Percentiles rank a stretch among this genome's conserved stretches.
These are phyloP conservation scores for Fusarium verrucosum DNA, from an alignment of 2,329 filamentous ascomycete species.

Conservation along the genomic window DNA sequence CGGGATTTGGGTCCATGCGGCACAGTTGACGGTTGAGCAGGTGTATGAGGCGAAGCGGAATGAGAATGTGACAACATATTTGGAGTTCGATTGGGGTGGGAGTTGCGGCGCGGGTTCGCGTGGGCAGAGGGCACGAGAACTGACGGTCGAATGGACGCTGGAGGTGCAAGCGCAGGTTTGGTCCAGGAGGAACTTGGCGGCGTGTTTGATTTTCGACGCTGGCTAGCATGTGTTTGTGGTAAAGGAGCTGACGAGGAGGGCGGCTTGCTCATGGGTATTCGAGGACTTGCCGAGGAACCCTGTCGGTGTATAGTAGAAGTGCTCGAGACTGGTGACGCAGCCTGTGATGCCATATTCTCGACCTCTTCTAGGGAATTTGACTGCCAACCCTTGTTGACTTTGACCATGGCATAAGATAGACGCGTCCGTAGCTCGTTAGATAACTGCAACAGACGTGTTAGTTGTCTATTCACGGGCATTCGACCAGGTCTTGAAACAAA, in stretches of 20 bases:
- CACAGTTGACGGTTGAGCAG: conserved; percentile 50
- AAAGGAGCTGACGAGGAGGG: conserved; percentile 45
- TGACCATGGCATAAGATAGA: conserved; percentile 92
- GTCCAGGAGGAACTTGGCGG: conserved; percentile 51
- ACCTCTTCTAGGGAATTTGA: conserved; percentile 79
- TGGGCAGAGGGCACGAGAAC: conserved; percentile 47
- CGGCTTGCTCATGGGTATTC: conserved; percentile 48
- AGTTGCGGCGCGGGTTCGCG: conserved; percentile 59
- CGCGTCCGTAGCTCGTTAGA: conserved; percentile 83
- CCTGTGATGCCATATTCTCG: conserved; percentile 76
- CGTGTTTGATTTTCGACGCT: conserved; percentile 48
- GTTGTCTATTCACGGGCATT: conserved; percentile 1
- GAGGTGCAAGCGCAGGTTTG: conserved; percentile 59
- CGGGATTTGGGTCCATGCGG: conserved; percentile 45
- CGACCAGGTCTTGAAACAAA: not conserved
- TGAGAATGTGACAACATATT: conserved; percentile 60
- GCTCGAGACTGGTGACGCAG: conserved; percentile 69
- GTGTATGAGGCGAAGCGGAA: conserved; percentile 58
- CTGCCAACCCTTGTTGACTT: conserved; percentile 91
- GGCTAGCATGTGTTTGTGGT: conserved; percentile 42
- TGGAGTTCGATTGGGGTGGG: conserved; percentile 60
- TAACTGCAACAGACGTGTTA: conserved; percentile 59
- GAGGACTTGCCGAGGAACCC: conserved; percentile 65
- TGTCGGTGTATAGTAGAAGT: conserved; percentile 63
- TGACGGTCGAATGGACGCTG: conserved; percentile 64